phyloP scores from a whole-genome alignment of 2,329 filamentous ascomycete genomes.

The Ilyonectria destructans region DNA sequence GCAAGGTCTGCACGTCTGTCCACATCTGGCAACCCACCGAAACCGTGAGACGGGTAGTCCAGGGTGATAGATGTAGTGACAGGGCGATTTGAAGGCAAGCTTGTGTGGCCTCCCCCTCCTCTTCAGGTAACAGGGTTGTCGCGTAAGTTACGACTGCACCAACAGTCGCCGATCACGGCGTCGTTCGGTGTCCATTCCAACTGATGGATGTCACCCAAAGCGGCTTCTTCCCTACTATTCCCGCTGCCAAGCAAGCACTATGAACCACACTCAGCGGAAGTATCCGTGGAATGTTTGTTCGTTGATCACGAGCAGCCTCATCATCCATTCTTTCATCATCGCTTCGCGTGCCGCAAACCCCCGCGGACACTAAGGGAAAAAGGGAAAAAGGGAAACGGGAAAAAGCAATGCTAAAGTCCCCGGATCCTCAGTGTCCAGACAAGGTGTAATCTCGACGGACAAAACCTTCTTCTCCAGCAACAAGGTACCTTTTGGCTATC shows the following conservation, averaged over 20 bases:
- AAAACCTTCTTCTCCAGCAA: slow-evolving; percentile 17
- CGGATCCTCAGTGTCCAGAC: slow-evolving; percentile 21
- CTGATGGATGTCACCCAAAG: slow-evolving; percentile 11
- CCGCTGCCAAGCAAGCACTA: slow-evolving; percentile 17
- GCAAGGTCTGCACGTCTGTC: slow-evolving; percentile 39
- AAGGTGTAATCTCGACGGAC: slow-evolving; percentile 25
- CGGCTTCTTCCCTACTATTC: slow-evolving; percentile 16
- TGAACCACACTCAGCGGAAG: slow-evolving; percentile 3
- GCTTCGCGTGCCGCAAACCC: slow-evolving; percentile 6
- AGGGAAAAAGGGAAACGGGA: slow-evolving; percentile 6
- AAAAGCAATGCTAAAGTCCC: slow-evolving; percentile 15
- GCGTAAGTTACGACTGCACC: background rate
- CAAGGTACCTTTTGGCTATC: slow-evolving; percentile 32
- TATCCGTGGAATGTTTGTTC: background rate
- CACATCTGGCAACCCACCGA: slow-evolving; percentile 36
- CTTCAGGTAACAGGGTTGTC: background rate
- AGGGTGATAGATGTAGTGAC: slow-evolving; percentile 22
- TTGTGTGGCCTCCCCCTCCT: background rate
- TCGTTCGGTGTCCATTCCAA: background rate
- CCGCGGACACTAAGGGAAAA: background rate
- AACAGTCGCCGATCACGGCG: background rate
- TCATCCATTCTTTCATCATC: background rate
- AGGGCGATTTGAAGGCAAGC: background rate
- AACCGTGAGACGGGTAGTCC: slow-evolving; percentile 24
- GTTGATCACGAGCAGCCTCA: background rate